Evolutionary conservation across 2,329 filamentous ascomycete genomes (phyloP), one percentile per base, ranked within the genome.

Genomic region (Fusarium transvaalense): DNA sequence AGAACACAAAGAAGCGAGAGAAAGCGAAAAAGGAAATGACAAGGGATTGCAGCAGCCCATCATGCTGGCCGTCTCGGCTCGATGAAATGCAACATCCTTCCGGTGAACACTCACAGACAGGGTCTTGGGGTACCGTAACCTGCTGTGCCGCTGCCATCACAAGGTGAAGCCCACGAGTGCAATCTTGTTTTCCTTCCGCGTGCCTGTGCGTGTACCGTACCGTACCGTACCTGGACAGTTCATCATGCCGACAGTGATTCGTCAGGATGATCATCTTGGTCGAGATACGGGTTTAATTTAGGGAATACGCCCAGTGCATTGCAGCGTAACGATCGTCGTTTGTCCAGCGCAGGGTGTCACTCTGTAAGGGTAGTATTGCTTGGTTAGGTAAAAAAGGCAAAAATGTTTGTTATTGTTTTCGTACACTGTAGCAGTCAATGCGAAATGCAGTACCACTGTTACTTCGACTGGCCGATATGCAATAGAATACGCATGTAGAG

Each of bases 51-150:
- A 27, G 21, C 21, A 19, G 23, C 27, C 10, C 35, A 47, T 39
- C 37, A 27, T 10, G 39, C 23, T 45, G 25, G 23, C 23, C 21
- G 25, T 34, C 38, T 55, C 52, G 47, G 37, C 48, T 60, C 35
- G 50, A 37, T 25, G 64, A 61, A 39, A 52, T 68, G 41, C 35
- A 51, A 43, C 47, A 60, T 68, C 65, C 64, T 64, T 47, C 61
- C 39, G 52, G 47, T 64, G 52, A 47, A 59, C 6, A 41, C 42
- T 42, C 47, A 42, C n/a, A 50, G 50, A 50, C 64, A 55, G 27
- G 64, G 64, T n/a, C 50, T 47, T 43, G 34, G 65, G 65, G 66
- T 68, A 68, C 65, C 10, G 66, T 68, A 68, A 53, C 66, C 66
- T 65, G 51, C 65, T 68, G 66, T 64, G 66, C 66, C 66, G 46